Base-by-base conservation (phyloP, 2,329 filamentous ascomycete species). In the Colletotrichum graminicola region DNA sequence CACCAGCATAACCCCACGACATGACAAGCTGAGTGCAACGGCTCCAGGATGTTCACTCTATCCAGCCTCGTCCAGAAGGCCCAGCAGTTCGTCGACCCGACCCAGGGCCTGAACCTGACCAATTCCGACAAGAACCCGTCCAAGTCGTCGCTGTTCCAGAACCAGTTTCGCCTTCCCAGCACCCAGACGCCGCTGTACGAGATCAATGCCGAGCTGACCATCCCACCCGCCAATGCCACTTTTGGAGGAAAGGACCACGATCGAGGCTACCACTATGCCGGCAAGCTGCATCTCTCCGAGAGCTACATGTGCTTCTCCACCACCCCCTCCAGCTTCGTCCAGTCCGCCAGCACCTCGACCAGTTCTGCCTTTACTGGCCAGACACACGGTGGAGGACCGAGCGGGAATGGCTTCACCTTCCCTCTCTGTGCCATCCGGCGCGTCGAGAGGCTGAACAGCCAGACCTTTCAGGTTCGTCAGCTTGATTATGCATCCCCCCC, bases 301-400 rank as follows among this genome's bases (percentile, higher is more conserved):
- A 90, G 93, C 76, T 99, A 93, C 82, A 90, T 99, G 76, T 98
- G 95, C 86, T 99, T 99, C 85, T 98, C 95, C 0, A 98, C 96
- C 10, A 94, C 96, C 63, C 91, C 94, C 21, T 93, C 94, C 12
- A 97, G 94, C 83, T 98, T 98, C 82, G 82, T 93, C 52, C 91
- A 91, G 74, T 91, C 92, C 0, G 92, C 95, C 21, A 97, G 91
- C 80, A 90, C 92, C 26, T 91, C 90, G 73, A 91, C 92, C 0
- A 95, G 94, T 26, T 94, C 92, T 57, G 90, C 90, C 69, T 98
- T 97, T 82, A 97, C 94, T 5, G 96, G 95, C 21, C 94, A 97
- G 80, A 98, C 95, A 36, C 93, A 97, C 79, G 94, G 96, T 71
- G 94, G 93, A 29, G 96, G 96, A 0, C 95, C 96, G 4, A 93